Conservation (phyloP, 176 grass and related monocot genomes). For the Aegilops speltoides region DNA sequence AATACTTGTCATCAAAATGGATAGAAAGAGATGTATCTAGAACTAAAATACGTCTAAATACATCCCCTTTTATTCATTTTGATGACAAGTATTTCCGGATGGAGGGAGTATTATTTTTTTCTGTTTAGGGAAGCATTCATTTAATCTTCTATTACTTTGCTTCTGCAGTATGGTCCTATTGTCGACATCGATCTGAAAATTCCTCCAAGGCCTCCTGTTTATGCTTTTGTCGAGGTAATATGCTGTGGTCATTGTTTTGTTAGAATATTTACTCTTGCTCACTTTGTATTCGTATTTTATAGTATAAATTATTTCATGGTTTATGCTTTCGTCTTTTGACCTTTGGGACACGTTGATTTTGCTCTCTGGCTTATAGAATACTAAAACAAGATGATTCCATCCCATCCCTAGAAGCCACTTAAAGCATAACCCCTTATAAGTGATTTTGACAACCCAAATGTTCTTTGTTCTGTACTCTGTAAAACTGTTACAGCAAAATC, state of each 20-base stretch:
- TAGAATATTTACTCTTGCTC: neutral
- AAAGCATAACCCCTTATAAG: neutral
- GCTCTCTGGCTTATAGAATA: neutral
- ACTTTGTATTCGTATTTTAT: neutral
- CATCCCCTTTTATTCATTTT: no score
- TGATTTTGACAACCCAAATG: neutral
- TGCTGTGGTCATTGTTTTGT: neutral
- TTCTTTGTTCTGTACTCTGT: neutral
- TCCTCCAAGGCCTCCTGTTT: constrained; percentile 89
- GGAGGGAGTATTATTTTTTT: neutral
- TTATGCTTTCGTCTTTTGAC: neutral
- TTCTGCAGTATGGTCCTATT: constrained; percentile 79
- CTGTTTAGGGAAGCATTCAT: neutral
- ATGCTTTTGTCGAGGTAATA: constrained; percentile 90
- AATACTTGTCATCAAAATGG: no score
- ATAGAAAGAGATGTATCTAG: no score
- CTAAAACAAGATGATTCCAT: neutral
- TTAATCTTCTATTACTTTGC: constrained; percentile 24
- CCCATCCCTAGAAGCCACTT: neutral
- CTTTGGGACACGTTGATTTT: neutral
- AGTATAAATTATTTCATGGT: neutral
- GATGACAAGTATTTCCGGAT: no score
- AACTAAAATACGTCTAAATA: no score
- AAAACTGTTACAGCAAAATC: neutral
- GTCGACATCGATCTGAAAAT: constrained; percentile 94